These are phyloP conservation scores for Yamadazyma jaroonii DNA, from an alignment of 1,139 yeast species.

Conservation along the genomic window DNA sequence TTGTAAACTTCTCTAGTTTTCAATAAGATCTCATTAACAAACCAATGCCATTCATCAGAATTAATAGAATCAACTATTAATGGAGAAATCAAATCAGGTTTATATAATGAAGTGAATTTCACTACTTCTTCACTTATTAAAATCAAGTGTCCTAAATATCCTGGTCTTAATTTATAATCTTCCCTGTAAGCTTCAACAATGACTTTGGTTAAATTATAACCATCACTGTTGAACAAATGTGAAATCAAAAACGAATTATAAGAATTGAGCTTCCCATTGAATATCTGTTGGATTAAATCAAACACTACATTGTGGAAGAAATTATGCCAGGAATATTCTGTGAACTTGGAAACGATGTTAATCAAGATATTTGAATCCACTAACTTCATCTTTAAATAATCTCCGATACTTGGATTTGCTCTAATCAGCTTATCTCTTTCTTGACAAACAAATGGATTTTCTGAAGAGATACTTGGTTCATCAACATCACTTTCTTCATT, in stretches of 20 bases:
- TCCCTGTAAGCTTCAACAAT: conserved; percentile 31
- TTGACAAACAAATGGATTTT: conserved; percentile 45
- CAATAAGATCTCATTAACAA: conserved; percentile 39
- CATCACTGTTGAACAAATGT: conserved; percentile 32
- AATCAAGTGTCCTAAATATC: conserved; percentile 48
- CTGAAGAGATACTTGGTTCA: conserved; percentile 45
- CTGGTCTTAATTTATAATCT: conserved; percentile 35
- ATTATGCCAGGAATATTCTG: conserved; percentile 46
- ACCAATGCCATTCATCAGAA: conserved; percentile 45
- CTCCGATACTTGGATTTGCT: conserved; percentile 41
- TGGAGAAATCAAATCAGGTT: conserved; percentile 48
- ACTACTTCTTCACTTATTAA: conserved; percentile 49
- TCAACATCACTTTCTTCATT: conserved; percentile 45
- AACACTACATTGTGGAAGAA: conserved; percentile 51
- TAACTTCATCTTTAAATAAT: conserved; percentile 40
- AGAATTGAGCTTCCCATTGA: conserved; percentile 47
- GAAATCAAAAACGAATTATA: conserved; percentile 48
- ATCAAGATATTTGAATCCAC: conserved; percentile 38
- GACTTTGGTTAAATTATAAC: conserved; percentile 32
- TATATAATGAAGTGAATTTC: conserved; percentile 46
- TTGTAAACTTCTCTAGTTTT: conserved; percentile 47
- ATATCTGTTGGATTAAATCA: conserved; percentile 47
- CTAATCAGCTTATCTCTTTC: conserved; percentile 34
- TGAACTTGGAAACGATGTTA: conserved; percentile 35
- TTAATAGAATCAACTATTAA: conserved; percentile 37